phyloP scores from a whole-genome alignment of 169 alveolate species.

The Cryptosporidium meleagridis region DNA sequence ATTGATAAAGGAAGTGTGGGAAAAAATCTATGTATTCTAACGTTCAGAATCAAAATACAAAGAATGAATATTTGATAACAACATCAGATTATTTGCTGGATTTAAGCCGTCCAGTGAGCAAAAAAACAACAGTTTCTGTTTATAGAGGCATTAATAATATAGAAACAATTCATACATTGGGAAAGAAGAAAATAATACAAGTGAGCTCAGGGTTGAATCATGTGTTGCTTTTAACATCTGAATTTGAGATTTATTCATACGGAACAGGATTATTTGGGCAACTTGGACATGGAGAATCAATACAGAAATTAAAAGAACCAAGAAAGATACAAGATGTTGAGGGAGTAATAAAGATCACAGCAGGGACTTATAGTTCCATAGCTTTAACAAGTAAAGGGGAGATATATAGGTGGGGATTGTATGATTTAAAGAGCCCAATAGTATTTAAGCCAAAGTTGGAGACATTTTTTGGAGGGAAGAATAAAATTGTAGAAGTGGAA shows the following conservation, averaged over 20 bases:
- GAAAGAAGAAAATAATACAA: conserved; percentile 37
- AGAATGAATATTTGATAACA: conserved; percentile 54
- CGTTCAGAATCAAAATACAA: conserved; percentile 27
- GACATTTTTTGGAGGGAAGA: conserved; percentile 11
- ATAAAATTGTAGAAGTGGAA: conserved; percentile 28
- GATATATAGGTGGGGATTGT: conserved; percentile 69
- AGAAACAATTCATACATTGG: conserved; percentile 47
- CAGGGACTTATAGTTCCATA: conserved; percentile 39
- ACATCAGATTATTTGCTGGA: conserved; percentile 66
- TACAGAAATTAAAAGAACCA: conserved; percentile 40
- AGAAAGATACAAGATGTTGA: conserved; percentile 19
- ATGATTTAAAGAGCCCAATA: conserved; percentile 25
- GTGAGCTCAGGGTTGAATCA: conserved; percentile 56
- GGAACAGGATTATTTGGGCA: conserved; percentile 69
- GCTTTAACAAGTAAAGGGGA: conserved; percentile 39
- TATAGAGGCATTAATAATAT: conserved; percentile 28
- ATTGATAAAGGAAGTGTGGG: background rate
- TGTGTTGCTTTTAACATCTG: conserved; percentile 30
- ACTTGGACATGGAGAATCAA: conserved; percentile 56
- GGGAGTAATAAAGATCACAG: conserved; percentile 12
- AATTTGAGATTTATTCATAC: conserved; percentile 28
- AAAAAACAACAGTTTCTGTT: conserved; percentile 27
- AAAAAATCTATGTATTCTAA: conserved; percentile 41
- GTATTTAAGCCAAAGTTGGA: conserved; percentile 34
- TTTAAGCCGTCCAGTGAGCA: conserved; percentile 25